A percentile compares a stretch with the other conserved stretches of the same genome.
Conservation (phyloP, 495 filamentous ascomycete genomes). For the Neurospora sp. region DNA sequence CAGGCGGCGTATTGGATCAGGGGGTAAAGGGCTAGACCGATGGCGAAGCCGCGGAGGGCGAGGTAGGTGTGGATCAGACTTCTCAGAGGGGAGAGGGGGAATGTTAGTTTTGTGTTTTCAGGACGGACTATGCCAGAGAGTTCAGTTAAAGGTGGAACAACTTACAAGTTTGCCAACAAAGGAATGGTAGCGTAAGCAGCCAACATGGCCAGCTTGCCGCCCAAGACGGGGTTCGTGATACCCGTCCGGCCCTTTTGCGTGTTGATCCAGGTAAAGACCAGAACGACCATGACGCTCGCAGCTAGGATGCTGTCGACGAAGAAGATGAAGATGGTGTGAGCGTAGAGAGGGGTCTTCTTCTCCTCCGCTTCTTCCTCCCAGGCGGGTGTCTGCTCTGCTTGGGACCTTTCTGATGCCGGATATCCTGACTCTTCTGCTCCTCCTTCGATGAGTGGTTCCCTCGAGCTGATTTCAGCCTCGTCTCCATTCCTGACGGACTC, state of each 20-base stretch:
- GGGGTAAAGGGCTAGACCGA: constrained; percentile 27
- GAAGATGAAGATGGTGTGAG: constrained; percentile 30
- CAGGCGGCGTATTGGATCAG: constrained; percentile 27
- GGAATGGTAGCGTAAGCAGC: constrained; percentile 32
- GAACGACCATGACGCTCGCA: constrained; percentile 24
- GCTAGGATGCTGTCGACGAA: constrained; percentile 26
- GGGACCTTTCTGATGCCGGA: neutral
- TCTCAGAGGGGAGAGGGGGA: neutral
- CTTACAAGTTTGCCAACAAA: constrained; percentile 31
- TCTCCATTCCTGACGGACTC: neutral
- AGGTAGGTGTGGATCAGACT: constrained; percentile 31
- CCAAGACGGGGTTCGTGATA: constrained; percentile 1
- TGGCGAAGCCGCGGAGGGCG: constrained; percentile 26
- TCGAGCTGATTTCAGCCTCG: neutral
- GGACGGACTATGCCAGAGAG: neutral
- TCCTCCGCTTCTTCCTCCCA: constrained; percentile 2
- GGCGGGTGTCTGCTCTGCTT: constrained; percentile 1
- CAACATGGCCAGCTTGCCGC: constrained; percentile 26
- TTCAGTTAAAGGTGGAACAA: neutral
- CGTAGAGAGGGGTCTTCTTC: constrained; percentile 4
- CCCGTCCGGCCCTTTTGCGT: constrained; percentile 3
- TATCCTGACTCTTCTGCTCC: neutral
- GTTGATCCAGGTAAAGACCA: constrained; percentile 30
- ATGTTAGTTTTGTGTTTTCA: neutral
- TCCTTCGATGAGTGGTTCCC: neutral